A percentile compares a stretch with the other conserved stretches of the same genome.
Evolutionary conservation across 1,139 yeast species (phyloP).

Genomic region (Kodamaea anthophila): DNA sequence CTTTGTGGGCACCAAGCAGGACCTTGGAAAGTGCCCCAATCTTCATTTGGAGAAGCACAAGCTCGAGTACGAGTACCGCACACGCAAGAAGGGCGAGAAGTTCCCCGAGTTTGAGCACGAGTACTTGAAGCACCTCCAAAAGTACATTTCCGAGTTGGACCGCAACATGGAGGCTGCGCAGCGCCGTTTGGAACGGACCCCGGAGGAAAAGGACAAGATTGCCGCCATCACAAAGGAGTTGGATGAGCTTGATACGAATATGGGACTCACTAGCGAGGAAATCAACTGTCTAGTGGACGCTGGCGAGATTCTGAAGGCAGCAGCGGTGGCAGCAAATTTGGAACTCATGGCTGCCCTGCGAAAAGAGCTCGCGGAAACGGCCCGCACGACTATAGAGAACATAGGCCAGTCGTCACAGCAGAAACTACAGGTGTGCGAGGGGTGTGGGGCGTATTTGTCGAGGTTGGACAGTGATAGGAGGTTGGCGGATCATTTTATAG

Average conservation of each 20-base stretch:
- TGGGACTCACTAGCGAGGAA: constrained; percentile 69
- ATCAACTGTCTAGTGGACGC: constrained; percentile 49
- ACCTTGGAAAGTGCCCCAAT: constrained; percentile 74
- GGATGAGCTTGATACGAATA: constrained; percentile 58
- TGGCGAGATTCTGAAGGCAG: constrained; percentile 48
- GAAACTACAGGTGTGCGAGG: constrained; percentile 83
- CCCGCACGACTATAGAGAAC: constrained; percentile 60
- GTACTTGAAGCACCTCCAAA: constrained; percentile 49
- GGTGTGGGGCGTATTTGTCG: constrained; percentile 87
- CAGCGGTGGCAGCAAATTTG: constrained; percentile 41
- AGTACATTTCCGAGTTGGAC: constrained; percentile 62
- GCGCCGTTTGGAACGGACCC: constrained; percentile 65
- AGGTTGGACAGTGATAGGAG: constrained; percentile 84
- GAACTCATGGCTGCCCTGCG: constrained; percentile 42
- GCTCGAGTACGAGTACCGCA: constrained; percentile 61
- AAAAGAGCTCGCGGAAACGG: constrained; percentile 44
- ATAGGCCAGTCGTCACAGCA: constrained; percentile 87
- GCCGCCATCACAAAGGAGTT: constrained; percentile 58
- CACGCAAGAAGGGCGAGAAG: constrained; percentile 45
- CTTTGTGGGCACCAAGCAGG: constrained; percentile 78
- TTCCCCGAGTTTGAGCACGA: constrained; percentile 72
- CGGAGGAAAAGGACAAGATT: constrained; percentile 67
- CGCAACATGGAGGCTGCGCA: constrained; percentile 60
- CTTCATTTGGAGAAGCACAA: constrained; percentile 73
- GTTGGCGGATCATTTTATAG: constrained; percentile 86